Evolutionary conservation across 495 filamentous ascomycete genomes (phyloP).

Genomic region (Clavariopsis aquatica): DNA sequence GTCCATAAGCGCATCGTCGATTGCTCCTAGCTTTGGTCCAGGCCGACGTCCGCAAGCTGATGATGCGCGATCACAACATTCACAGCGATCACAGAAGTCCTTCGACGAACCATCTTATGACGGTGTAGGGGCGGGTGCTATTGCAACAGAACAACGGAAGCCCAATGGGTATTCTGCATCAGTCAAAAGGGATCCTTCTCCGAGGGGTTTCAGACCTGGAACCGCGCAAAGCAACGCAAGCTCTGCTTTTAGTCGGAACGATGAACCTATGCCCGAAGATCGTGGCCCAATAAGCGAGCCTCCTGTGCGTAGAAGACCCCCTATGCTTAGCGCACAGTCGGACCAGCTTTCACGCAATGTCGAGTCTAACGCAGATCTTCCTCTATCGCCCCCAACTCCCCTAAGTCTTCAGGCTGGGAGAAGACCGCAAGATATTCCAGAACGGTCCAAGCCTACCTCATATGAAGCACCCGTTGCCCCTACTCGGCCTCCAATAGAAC

Average conservation of each 20-base stretch:
- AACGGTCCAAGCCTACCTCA: neutral
- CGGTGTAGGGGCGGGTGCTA: conserved; percentile 9
- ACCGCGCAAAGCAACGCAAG: conserved; percentile 37
- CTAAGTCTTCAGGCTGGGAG: conserved; percentile 20
- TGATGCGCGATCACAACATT: conserved; percentile 30
- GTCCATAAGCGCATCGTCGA: conserved; percentile 28
- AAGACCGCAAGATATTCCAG: conserved; percentile 13
- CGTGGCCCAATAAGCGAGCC: conserved; percentile 10
- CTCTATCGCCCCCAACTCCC: conserved; percentile 3
- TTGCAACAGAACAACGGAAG: conserved; percentile 16
- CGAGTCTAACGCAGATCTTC: conserved; percentile 16
- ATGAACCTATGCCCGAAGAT: conserved; percentile 27
- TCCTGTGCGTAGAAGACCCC: conserved; percentile 38
- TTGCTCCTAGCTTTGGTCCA: conserved; percentile 25
- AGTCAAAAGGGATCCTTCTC: conserved; percentile 27
- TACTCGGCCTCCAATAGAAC: conserved; percentile 1
- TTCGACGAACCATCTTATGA: conserved; percentile 27
- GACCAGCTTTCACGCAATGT: conserved; percentile 1
- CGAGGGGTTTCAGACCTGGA: conserved; percentile 25
- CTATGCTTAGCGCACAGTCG: conserved; percentile 30
- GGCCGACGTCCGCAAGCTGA: conserved; percentile 26
- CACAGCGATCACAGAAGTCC: conserved; percentile 26
- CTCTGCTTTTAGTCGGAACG: conserved; percentile 29
- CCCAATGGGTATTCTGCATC: conserved; percentile 20
- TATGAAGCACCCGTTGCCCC: neutral